Evolutionary conservation across 2,329 filamentous ascomycete species (phyloP), one percentile per base, ranked within the genome.

Genomic region (Cryphonectria nitschkei): DNA sequence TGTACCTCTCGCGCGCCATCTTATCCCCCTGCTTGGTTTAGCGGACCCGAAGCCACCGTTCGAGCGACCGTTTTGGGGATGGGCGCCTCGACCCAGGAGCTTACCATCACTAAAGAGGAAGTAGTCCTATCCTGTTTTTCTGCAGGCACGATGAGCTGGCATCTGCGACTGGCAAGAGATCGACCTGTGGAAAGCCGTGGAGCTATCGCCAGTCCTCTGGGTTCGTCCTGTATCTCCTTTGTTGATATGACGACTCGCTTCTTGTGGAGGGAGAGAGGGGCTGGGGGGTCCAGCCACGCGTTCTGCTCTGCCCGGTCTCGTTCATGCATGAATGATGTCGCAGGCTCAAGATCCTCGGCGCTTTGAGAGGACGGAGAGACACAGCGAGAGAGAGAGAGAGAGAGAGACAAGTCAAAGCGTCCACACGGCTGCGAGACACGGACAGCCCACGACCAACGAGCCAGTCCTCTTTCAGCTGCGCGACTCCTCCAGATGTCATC

Each of bases 131-230:
- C 46, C 50, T 66, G 43, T 39, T 39, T 37, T 37, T n/a, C 64
- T 39, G 64, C 64, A 66, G 64, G 64, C 50, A 34, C 32, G 50
- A 50, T 66, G 64, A 54, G 64, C 46, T 66, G 64, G 64, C 64
- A 66, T n/a, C 46, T 56, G 64, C n/a, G 32, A 19, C 32, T 54
- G 64, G 32, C 46, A 56, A 41, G 32, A 52, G 46, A 66, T 66
- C 64, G 64, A 66, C 50, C 34, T 8, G 26, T 58, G 14, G 54
- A 34, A 34, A 32, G 26, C 54, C 54, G 13, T 58, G 26, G 54
- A 58, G 54, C 54, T 58, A 32, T 58, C 54, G 54, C 13, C n/a
- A 32, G 54, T 39, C 60, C 37, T 11, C 26, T 62, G 19, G 46
- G 19, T 39, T 26, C 22, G 34, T 41, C 14, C 39, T 46, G 6